Conservation (phyloP, 2,329 filamentous ascomycete species). For the Lasiodiplodia theobromae region DNA sequence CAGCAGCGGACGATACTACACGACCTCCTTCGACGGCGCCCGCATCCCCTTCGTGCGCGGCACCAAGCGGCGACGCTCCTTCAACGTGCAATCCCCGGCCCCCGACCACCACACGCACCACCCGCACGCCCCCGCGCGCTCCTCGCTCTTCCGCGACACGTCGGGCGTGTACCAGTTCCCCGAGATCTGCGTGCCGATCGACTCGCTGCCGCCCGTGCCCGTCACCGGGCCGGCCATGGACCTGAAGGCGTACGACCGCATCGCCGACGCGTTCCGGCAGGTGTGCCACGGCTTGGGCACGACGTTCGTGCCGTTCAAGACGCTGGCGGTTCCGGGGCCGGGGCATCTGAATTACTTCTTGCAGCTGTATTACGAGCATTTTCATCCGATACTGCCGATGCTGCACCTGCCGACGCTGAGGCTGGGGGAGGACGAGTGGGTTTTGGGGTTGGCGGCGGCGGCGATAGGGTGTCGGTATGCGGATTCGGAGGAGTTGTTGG, state of each 20-base stretch:
- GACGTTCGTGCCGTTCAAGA: slow-evolving; percentile 17
- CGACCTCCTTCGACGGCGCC: slow-evolving; percentile 14
- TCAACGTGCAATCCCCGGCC: slow-evolving; percentile 4
- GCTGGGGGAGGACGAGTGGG: slow-evolving; percentile 20
- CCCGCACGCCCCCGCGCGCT: background rate
- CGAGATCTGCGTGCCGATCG: slow-evolving; percentile 22
- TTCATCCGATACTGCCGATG: slow-evolving; percentile 24
- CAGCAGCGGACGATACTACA: background rate
- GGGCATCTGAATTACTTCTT: slow-evolving; percentile 25
- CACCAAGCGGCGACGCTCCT: slow-evolving; percentile 4
- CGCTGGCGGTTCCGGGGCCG: background rate
- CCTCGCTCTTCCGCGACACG: slow-evolving; percentile 11
- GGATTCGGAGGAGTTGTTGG: slow-evolving; percentile 13
- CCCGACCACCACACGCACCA: background rate
- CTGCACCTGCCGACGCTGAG: slow-evolving; percentile 16
- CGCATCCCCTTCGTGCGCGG: slow-evolving; percentile 20
- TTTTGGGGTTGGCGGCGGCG: slow-evolving; percentile 1
- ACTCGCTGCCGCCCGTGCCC: background rate
- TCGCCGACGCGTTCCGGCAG: slow-evolving; percentile 5
- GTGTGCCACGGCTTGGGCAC: slow-evolving; percentile 12
- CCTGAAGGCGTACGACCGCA: slow-evolving; percentile 23
- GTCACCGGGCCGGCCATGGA: slow-evolving; percentile 7
- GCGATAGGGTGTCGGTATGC: slow-evolving; percentile 19
- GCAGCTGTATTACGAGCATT: slow-evolving; percentile 27
- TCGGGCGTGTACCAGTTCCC: slow-evolving; percentile 16